Evolutionary conservation across 2,329 filamentous ascomycete species (phyloP).

Genomic region (Fusarium sp.): DNA sequence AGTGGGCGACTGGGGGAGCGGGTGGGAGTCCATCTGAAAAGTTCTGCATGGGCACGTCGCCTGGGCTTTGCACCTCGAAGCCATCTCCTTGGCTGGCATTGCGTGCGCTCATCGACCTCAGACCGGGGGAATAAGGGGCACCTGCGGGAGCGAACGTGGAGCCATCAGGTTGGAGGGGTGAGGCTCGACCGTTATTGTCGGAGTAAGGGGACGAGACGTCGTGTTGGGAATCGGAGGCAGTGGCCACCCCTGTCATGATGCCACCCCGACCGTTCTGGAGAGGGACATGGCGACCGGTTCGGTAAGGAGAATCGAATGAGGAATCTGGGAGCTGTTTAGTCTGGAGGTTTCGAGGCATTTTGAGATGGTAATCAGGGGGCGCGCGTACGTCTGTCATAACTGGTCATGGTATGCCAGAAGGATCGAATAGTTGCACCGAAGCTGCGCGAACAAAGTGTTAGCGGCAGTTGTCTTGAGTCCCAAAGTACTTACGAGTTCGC

Average conservation of each 20-base stretch:
- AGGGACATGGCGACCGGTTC: conserved; percentile 88
- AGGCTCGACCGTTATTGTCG: conserved; percentile 70
- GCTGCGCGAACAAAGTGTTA: conserved; percentile 51
- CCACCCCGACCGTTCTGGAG: conserved; percentile 83
- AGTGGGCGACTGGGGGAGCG: conserved; percentile 85
- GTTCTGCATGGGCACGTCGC: conserved; percentile 95
- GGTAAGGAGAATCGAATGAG: conserved; percentile 90
- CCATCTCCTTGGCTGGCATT: conserved; percentile 70
- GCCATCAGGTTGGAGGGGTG: conserved; percentile 53
- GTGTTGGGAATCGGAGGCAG: conserved; percentile 85
- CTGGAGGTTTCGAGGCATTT: conserved; percentile 1
- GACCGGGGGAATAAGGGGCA: conserved; percentile 87
- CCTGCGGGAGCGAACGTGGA: conserved; percentile 60
- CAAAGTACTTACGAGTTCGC: conserved; percentile 44
- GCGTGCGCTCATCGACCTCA: conserved; percentile 79
- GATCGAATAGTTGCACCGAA: conserved; percentile 80
- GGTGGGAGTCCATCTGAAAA: conserved; percentile 93
- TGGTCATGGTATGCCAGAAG: conserved; percentile 94
- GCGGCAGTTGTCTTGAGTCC: conserved; percentile 8
- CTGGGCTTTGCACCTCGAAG: conserved; percentile 75
- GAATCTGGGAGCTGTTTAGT: conserved; percentile 70
- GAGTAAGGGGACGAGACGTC: conserved; percentile 83
- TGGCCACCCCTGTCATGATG: conserved; percentile 86
- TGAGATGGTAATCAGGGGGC: conserved; percentile 9
- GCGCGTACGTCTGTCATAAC: conserved; percentile 70